Conservation (phyloP, 2,329 filamentous ascomycete genomes). For the Ophiostoma pallidulum region DNA sequence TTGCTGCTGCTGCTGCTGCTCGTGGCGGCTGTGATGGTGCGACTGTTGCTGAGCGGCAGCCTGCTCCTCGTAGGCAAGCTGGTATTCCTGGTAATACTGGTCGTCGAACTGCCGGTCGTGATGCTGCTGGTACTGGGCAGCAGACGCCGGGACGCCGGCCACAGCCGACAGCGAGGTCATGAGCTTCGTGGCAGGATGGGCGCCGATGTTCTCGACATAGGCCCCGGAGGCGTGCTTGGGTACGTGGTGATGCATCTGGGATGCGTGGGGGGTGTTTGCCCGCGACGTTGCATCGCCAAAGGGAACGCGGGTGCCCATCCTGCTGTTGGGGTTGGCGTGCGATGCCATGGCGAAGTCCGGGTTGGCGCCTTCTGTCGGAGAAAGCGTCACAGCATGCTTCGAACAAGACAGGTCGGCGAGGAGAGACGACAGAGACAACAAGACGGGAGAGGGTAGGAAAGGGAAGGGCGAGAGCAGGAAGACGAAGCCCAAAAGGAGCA, state of each 20-base stretch:
- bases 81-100: slow-evolving; percentile 5
- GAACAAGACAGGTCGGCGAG: background rate
- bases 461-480: background rate
- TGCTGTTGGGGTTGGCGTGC: slow-evolving; percentile 13
- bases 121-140: background rate
- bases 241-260: slow-evolving; percentile 9
- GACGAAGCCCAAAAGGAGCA: background rate
- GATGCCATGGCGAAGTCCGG: slow-evolving; percentile 19
- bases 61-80: slow-evolving; percentile 1
- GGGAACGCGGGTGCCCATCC: slow-evolving; percentile 20
- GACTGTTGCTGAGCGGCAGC: background rate
- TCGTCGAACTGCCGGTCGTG: background rate
- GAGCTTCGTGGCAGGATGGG: background rate
- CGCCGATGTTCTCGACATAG: slow-evolving; percentile 8
- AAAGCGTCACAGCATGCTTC: slow-evolving; percentile 11
- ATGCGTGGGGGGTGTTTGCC: slow-evolving; percentile 19
- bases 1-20: background rate
- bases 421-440: background rate
- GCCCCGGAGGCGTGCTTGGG: slow-evolving; percentile 8
- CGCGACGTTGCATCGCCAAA: slow-evolving; percentile 23
- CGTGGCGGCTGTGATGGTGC: background rate
- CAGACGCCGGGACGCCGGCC: background rate
- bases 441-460: background rate
- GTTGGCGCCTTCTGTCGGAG: background rate
- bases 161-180: slow-evolving; percentile 2